These are phyloP conservation scores for Linnemannia zychae DNA, from an alignment of 192 early-diverging fungal species.

Conservation along the genomic window DNA sequence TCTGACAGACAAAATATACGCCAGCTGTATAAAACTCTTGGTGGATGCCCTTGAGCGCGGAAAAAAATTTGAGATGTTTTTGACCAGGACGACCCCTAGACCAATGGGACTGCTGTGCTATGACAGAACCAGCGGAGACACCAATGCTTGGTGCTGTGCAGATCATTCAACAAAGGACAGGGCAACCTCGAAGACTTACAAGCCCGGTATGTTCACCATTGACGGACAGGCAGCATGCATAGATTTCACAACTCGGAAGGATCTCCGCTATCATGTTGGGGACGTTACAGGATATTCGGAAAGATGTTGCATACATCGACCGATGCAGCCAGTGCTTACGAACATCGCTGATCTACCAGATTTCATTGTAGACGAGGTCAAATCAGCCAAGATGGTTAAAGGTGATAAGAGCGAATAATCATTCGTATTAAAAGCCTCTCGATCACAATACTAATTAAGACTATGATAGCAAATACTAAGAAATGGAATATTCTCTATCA, in stretches of 20 bases:
- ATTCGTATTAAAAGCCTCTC: too few species aligned
- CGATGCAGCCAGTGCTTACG: not conserved
- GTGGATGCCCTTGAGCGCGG: not conserved
- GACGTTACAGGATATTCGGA: not conserved
- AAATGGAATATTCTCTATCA: too few species aligned
- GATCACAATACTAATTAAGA: too few species aligned
- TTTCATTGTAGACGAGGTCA: not conserved
- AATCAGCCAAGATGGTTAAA: not conserved
- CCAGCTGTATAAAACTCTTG: conserved; percentile 9
- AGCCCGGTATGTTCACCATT: not conserved
- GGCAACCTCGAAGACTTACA: not conserved
- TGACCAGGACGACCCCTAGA: not conserved
- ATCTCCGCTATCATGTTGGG: not conserved
- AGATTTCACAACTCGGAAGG: not conserved
- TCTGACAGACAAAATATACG: conserved; percentile 14
- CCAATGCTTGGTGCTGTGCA: conserved; percentile 18
- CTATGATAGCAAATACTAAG: too few species aligned
- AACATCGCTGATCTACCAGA: not conserved
- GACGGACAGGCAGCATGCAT: conserved; percentile 18
- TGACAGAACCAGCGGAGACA: conserved; percentile 6
- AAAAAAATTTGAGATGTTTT: too few species aligned
- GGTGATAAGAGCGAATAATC: too few species aligned
- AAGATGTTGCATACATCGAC: not conserved
- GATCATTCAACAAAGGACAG: conserved; percentile 20
- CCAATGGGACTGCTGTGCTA: not conserved